Percentiles rank a stretch among this genome's conserved stretches.
These are phyloP conservation scores for Pilobolus umbonatus DNA, from an alignment of 192 early-diverging fungal species.

Conservation along the genomic window DNA sequence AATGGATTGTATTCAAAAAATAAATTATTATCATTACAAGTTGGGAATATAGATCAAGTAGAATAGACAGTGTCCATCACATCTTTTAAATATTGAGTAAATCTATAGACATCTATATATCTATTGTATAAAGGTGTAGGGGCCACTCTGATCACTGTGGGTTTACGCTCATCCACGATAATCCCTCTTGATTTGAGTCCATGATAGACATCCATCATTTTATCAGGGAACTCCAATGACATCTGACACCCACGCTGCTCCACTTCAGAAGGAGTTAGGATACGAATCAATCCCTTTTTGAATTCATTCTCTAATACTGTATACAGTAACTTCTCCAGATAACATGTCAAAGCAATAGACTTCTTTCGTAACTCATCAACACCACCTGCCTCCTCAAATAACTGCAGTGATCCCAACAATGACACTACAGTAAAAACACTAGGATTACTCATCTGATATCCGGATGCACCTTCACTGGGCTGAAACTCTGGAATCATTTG, in stretches of 20 bases:
- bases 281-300: slow-evolving; percentile 40
- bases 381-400: slow-evolving; percentile 65
- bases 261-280: slow-evolving; percentile 78
- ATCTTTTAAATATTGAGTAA: slow-evolving; percentile 56
- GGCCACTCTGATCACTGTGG: slow-evolving; percentile 85
- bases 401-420: slow-evolving; percentile 73
- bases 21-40: too few relatives aligned
- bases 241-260: slow-evolving; percentile 83
- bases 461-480: slow-evolving; percentile 75
- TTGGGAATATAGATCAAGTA: too few relatives aligned
- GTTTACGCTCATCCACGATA: slow-evolving; percentile 85
- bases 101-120: slow-evolving; percentile 73
- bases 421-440: slow-evolving; percentile 67
- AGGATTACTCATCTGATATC: slow-evolving; percentile 88
- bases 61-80: slow-evolving; percentile 37
- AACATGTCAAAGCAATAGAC: slow-evolving; percentile 76
- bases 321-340: slow-evolving; percentile 74
- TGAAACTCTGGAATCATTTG: slow-evolving; percentile 82
- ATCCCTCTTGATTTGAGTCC: slow-evolving; percentile 59
- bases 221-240: slow-evolving; percentile 58
- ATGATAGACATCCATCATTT: slow-evolving; percentile 62
- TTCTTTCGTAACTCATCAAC: slow-evolving; percentile 70
- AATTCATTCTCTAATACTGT: slow-evolving; percentile 26
- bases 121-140: slow-evolving; percentile 90
- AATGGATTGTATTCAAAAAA: too few relatives aligned